These are phyloP conservation scores for Penicillium herquei DNA, from an alignment of 495 filamentous ascomycete species.

Conservation along the genomic window DNA sequence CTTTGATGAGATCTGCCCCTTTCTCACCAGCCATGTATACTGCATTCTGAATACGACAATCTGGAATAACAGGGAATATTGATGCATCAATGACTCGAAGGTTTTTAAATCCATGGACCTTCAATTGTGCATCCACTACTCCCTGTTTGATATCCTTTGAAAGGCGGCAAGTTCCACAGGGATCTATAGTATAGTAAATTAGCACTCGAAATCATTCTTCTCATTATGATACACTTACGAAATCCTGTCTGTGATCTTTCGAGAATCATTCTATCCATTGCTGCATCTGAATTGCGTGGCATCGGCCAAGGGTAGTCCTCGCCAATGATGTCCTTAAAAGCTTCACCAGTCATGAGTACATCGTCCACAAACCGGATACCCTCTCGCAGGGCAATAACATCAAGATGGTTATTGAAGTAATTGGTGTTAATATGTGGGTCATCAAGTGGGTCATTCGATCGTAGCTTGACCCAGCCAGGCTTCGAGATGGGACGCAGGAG, in stretches of 20 bases:
- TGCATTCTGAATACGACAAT: constrained; percentile 26
- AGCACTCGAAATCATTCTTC: too few species aligned
- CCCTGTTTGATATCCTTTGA: constrained; percentile 42
- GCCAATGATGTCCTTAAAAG: constrained; percentile 49
- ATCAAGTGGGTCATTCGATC: constrained; percentile 22
- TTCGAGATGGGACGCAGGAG: constrained; percentile 49
- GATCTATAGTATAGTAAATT: constrained; percentile 20
- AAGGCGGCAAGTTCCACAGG: constrained; percentile 49
- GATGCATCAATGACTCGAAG: constrained; percentile 44
- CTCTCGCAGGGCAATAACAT: constrained; percentile 50
- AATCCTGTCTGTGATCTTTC: constrained; percentile 53
- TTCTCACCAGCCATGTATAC: constrained; percentile 54
- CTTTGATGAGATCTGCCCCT: constrained; percentile 48
- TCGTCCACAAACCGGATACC: constrained; percentile 50
- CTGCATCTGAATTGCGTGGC: constrained; percentile 48
- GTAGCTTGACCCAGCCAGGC: constrained; percentile 51
- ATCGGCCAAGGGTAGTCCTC: constrained; percentile 55
- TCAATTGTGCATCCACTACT: constrained; percentile 47
- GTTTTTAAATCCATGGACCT: constrained; percentile 46
- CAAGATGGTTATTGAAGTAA: constrained; percentile 46
- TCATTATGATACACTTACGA: constrained; percentile 13
- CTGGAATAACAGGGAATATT: constrained; percentile 22
- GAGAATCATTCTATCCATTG: constrained; percentile 51
- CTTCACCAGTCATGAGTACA: constrained; percentile 48
- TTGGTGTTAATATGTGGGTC: constrained; percentile 46